Base-by-base conservation (phyloP, 2,329 filamentous ascomycete species). In the Didymella segeticola region DNA sequence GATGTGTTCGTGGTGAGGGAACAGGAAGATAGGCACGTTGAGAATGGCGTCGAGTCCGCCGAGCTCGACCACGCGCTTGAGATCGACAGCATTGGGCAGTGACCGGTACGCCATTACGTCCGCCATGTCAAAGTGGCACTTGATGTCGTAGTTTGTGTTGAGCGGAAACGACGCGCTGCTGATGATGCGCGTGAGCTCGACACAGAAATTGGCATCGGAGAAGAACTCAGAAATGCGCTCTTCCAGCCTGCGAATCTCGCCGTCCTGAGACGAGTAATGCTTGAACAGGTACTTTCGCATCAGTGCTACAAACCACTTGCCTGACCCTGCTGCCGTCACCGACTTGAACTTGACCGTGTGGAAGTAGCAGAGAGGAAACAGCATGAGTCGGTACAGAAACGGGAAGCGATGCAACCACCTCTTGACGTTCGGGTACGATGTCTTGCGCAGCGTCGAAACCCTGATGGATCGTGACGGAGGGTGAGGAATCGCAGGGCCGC, bases 1-100 rank as follows among this genome's bases (percentile, higher is more conserved):
- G 4, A 83, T 67, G 60, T 83, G 82, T 53, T 83, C 81, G 58
- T 84, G 82, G 57, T 82, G 82, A 5, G 82, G 82, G 5, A 84
- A 72, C 1, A 84, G 65, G 58, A 77, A 82, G 5, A 72, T 75
- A 0, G 82, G 82, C 9, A 84, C 72, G 3, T 72, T 71, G 42
- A 83, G 75, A 0, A 75, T 75, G 0, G 78, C 79, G 53, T 83
- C 80, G 22, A 80, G 79, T 6, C 82, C 82, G 17, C 78, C 80
- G 0, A 84, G 68, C 20, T 78, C 74, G 6, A 83, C 72, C 2
- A 83, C 80, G 60, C 82, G 78, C 23, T 76, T 77, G 9, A 82
- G 69, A 8, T 75, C 69, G 7, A 75, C 72, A 15, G 75, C 70
- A 42, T 77, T 68, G 5, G 77, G 77, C 1, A 79, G 66, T 3